Conservation (phyloP, 768 basidiomycete species). For the Kwoniella dendrophila region DNA sequence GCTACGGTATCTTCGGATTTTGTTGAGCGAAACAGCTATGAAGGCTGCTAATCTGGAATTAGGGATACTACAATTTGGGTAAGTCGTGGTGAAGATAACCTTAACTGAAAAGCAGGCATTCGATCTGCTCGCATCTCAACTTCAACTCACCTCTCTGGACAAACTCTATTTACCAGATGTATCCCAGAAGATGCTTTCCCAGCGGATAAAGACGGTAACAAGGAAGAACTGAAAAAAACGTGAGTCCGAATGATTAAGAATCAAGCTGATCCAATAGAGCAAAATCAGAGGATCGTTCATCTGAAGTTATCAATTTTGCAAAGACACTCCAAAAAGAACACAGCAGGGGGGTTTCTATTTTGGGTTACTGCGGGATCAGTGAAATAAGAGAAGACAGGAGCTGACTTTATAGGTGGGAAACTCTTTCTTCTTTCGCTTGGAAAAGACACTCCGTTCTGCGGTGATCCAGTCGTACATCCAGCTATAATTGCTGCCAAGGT, state of each 20-base stretch:
- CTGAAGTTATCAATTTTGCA: slow-evolving; percentile 63
- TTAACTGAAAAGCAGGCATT: slow-evolving; percentile 60
- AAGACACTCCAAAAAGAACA: slow-evolving; percentile 57
- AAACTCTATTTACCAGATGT: slow-evolving; percentile 71
- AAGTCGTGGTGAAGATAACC: not conserved
- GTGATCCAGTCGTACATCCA: slow-evolving; percentile 60
- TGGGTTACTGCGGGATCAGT: slow-evolving; percentile 58
- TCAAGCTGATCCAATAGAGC: slow-evolving; percentile 27
- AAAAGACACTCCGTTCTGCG: slow-evolving; percentile 55
- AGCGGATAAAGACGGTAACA: slow-evolving; percentile 62
- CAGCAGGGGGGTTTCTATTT: slow-evolving; percentile 58
- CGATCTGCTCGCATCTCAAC: slow-evolving; percentile 63
- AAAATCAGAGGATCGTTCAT: slow-evolving; percentile 58
- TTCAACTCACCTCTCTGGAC: slow-evolving; percentile 56
- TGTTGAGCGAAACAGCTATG: slow-evolving; percentile 50
- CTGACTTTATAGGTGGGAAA: slow-evolving; percentile 59
- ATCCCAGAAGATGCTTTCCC: slow-evolving; percentile 65
- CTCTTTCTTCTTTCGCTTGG: slow-evolving; percentile 41
- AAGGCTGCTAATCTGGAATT: not conserved
- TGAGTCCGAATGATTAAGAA: slow-evolving; percentile 21
- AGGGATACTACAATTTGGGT: slow-evolving; percentile 41
- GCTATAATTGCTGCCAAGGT: slow-evolving; percentile 49
- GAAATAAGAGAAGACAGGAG: not conserved
- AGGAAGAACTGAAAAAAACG: slow-evolving; percentile 61
- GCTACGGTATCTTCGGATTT: slow-evolving; percentile 71